Evolutionary conservation across 441 rosid genomes (phyloP).

Genomic region (Pelargonium cotyledonis): DNA sequence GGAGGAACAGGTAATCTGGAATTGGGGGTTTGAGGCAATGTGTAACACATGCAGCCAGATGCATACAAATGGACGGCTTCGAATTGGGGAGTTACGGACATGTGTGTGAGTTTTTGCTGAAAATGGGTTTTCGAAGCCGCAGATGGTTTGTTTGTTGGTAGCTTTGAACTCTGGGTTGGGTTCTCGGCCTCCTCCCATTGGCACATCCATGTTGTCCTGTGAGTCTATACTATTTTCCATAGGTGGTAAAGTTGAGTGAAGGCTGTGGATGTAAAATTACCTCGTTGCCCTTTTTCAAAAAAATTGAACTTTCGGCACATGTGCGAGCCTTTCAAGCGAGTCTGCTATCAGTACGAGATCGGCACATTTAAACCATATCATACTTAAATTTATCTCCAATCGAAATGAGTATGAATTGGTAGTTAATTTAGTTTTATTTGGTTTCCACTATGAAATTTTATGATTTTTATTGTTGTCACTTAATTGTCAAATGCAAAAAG

Average conservation of each 20-base stretch:
- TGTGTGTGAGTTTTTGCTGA: not conserved
- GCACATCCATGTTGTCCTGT: slow-evolving; percentile 5
- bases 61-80: not conserved
- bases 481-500: too few relatives aligned
- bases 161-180: not conserved
- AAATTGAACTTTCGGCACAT: too few relatives aligned
- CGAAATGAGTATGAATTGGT: too few relatives aligned
- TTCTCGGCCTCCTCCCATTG: not conserved
- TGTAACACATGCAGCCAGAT: not conserved
- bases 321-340: too few relatives aligned
- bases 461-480: too few relatives aligned
- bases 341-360: too few relatives aligned
- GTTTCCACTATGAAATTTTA: too few relatives aligned
- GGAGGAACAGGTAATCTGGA: not conserved
- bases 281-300: not conserved
- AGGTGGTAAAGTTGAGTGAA: not conserved
- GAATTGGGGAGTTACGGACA: not conserved
- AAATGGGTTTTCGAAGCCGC: slow-evolving; percentile 3
- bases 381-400: too few relatives aligned
- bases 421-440: too few relatives aligned
- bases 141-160: not conserved
- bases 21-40: slow-evolving; percentile 11
- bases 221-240: not conserved
- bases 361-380: too few relatives aligned
- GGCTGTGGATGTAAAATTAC: not conserved